Evolutionary conservation across 169 alveolate genomes (phyloP).

Genomic region (Eimeria sp.): DNA sequence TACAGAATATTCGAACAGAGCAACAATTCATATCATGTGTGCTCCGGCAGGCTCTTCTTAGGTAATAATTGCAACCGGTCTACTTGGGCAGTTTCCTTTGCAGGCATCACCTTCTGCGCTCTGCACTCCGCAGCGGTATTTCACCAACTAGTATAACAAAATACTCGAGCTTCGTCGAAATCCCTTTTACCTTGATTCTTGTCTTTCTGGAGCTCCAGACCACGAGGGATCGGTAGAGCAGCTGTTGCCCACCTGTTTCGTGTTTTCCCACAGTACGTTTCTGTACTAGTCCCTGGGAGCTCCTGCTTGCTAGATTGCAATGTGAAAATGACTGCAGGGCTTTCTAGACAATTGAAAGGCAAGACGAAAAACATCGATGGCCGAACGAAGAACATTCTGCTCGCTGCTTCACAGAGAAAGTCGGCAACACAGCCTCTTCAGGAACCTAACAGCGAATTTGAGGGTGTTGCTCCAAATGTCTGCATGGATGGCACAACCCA

Average conservation of each 20-base stretch:
- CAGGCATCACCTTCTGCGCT: conserved; percentile 56
- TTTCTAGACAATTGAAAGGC: neutral
- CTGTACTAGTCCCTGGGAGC: neutral
- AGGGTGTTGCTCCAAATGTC: neutral
- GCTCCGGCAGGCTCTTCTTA: too few relatives aligned
- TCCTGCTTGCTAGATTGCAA: neutral
- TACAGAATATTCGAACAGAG: neutral
- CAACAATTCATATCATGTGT: neutral
- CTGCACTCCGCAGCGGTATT: neutral
- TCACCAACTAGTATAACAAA: neutral
- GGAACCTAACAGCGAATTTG: neutral
- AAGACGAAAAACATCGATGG: neutral
- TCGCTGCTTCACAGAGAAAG: neutral
- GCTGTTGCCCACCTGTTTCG: neutral
- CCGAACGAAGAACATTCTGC: neutral
- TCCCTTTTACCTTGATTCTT: neutral
- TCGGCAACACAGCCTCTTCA: neutral
- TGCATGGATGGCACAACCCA: neutral
- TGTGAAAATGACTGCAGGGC: conserved; percentile 1
- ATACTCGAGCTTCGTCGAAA: too few relatives aligned
- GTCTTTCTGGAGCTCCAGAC: neutral
- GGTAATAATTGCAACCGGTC: too few relatives aligned
- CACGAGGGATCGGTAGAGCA: neutral
- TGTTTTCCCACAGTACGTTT: neutral
- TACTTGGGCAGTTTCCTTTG: neutral